These are phyloP conservation scores for Penicillium verrucosum DNA, from an alignment of 2,329 filamentous ascomycete genomes.

Conservation along the genomic window DNA sequence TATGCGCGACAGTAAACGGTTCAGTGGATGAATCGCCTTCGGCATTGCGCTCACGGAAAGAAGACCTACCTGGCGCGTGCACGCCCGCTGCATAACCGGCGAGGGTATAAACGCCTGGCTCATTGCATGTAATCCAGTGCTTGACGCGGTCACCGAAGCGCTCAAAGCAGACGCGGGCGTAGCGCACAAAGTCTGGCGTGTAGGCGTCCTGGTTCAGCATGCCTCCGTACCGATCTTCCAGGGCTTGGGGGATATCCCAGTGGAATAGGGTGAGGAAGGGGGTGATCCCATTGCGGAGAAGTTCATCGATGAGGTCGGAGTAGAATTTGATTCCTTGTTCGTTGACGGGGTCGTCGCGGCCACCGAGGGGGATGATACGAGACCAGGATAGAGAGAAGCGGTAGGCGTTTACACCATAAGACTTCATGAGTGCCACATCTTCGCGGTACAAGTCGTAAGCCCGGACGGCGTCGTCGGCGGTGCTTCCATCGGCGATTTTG, in stretches of 20 bases:
- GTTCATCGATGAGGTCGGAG: constrained; percentile 68
- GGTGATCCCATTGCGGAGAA: constrained; percentile 67
- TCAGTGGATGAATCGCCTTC: constrained; percentile 70
- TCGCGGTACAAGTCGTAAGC: constrained; percentile 72
- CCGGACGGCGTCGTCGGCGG: constrained; percentile 71
- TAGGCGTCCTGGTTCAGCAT: constrained; percentile 73
- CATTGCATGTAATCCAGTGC: constrained; percentile 83
- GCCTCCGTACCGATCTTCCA: constrained; percentile 74
- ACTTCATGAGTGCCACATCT: constrained; percentile 71
- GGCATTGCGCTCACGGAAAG: constrained; percentile 65
- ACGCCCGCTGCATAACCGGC: constrained; percentile 71
- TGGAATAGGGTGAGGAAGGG: constrained; percentile 78
- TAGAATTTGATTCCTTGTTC: constrained; percentile 73
- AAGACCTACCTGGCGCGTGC: constrained; percentile 73
- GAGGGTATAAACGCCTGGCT: constrained; percentile 76
- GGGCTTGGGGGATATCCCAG: constrained; percentile 73
- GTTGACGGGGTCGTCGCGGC: constrained; percentile 72
- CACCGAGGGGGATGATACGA: constrained; percentile 74
- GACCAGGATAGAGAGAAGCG: constrained; percentile 75
- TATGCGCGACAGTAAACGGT: constrained; percentile 75
- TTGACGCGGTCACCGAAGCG: constrained; percentile 68
- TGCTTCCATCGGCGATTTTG: constrained; percentile 72
- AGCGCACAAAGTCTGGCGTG: constrained; percentile 71
- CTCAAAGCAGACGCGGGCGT: constrained; percentile 71
- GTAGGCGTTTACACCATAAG: constrained; percentile 67